A percentile compares a stretch with the other conserved stretches of the same genome.
These are phyloP conservation scores for Gracilaria vermiculophylla DNA, from an alignment of 23 red algal genomes.

Conservation along the genomic window DNA sequence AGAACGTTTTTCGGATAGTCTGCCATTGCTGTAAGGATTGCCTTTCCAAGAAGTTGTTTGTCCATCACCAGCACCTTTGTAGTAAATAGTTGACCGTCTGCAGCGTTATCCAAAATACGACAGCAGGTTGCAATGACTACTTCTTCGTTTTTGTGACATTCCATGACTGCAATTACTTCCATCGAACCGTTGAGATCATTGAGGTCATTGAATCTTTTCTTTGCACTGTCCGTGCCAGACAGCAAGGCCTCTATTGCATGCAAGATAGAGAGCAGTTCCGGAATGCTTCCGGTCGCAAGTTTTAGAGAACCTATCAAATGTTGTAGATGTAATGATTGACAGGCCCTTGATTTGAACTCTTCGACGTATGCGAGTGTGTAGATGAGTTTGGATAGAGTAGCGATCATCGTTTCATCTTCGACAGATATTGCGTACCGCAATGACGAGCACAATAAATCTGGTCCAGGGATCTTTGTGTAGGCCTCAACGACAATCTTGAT, in stretches of 20 bases:
- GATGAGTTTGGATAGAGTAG: neutral
- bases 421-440: neutral
- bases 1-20: neutral
- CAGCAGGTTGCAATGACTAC: neutral
- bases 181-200: neutral
- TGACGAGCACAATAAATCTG: neutral
- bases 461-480: neutral
- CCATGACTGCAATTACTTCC: slow-evolving; percentile 11
- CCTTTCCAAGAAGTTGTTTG: neutral
- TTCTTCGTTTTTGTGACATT: neutral
- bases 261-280: neutral
- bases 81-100: neutral
- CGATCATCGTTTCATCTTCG: neutral
- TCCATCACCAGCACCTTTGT: neutral
- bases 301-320: neutral
- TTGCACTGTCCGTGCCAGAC: neutral
- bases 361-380: neutral
- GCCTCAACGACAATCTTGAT: neutral
- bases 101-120: slow-evolving; percentile 39
- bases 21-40: slow-evolving; percentile 5
- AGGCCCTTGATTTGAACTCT: neutral
- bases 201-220: slow-evolving; percentile 23
- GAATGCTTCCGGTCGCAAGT: neutral
- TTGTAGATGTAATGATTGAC: neutral
- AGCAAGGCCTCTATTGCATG: slow-evolving; percentile 6